Evolutionary conservation across 1,284 basidiomycete species (phyloP).

Genomic region (Trichosporon ovoides): DNA sequence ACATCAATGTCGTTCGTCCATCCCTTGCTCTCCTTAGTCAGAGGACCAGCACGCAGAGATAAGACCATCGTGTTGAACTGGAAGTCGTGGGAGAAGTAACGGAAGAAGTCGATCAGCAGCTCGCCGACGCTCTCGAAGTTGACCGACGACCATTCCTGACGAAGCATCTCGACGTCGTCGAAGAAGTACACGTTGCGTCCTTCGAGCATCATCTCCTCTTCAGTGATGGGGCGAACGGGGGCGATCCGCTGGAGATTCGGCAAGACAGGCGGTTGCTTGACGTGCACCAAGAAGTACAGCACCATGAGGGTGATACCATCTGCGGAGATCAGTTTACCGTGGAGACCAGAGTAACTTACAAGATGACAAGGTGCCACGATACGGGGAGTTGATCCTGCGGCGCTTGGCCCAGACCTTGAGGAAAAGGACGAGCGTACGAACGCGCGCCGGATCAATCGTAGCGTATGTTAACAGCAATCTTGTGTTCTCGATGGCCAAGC

Average conservation of each 20-base stretch:
- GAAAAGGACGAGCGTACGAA: slow-evolving; percentile 91
- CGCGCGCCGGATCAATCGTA: slow-evolving; percentile 88
- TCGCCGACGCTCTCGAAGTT: slow-evolving; percentile 92
- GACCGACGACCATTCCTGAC: slow-evolving; percentile 87
- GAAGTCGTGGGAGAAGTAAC: slow-evolving; percentile 92
- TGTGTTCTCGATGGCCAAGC: slow-evolving; percentile 94
- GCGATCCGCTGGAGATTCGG: slow-evolving; percentile 88
- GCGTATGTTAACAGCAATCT: slow-evolving; percentile 94
- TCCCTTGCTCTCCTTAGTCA: slow-evolving; percentile 86
- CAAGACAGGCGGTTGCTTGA: slow-evolving; percentile 89
- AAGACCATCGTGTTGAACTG: slow-evolving; percentile 85
- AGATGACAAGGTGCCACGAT: slow-evolving; percentile 90
- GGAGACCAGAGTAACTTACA: slow-evolving; percentile 46
- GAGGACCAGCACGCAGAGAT: slow-evolving; percentile 79
- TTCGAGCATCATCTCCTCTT: slow-evolving; percentile 84
- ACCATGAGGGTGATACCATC: slow-evolving; percentile 95
- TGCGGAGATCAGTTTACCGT: slow-evolving; percentile 15
- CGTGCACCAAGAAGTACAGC: slow-evolving; percentile 93
- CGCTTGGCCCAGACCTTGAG: slow-evolving; percentile 99
- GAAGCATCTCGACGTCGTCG: slow-evolving; percentile 84
- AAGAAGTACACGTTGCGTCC: slow-evolving; percentile 92
- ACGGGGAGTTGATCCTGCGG: slow-evolving; percentile 96
- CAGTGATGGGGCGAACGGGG: slow-evolving; percentile 70
- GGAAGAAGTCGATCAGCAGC: slow-evolving; percentile 96
- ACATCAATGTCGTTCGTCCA: slow-evolving; percentile 76